These are phyloP conservation scores for Coniosporium tulheliwenetii DNA, from an alignment of 2,329 filamentous ascomycete species.

Conservation along the genomic window DNA sequence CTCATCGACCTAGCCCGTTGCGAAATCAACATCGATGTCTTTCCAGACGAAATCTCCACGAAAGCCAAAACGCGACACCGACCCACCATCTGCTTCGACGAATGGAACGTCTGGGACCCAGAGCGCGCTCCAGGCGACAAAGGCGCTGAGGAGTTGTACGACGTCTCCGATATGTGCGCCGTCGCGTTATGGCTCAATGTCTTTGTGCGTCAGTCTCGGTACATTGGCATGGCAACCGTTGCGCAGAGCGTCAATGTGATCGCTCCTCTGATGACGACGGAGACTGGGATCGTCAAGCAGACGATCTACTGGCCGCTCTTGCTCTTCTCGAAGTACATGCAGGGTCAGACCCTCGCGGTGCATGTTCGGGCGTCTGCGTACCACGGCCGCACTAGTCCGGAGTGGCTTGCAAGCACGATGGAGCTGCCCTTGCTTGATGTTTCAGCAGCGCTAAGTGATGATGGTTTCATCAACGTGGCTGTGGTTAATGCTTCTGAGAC, in stretches of 20 bases:
- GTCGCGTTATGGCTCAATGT: constrained; percentile 63
- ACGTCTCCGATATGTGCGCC: constrained; percentile 59
- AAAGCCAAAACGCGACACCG: constrained; percentile 29
- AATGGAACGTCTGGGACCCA: constrained; percentile 76
- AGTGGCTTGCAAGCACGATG: constrained; percentile 48
- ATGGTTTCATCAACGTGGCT: constrained; percentile 47
- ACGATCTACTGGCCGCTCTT: constrained; percentile 62
- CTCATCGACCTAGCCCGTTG: constrained; percentile 61
- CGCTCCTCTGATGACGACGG: constrained; percentile 57
- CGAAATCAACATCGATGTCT: constrained; percentile 45
- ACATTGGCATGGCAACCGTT: constrained; percentile 65
- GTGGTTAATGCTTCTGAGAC: constrained; percentile 49
- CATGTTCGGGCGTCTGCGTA: constrained; percentile 51
- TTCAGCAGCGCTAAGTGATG: constrained; percentile 42
- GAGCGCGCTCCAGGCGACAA: constrained; percentile 52
- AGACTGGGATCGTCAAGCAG: constrained; percentile 49
- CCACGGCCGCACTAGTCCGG: constrained; percentile 47
- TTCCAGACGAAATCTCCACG: too few species aligned
- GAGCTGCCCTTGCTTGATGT: constrained; percentile 59
- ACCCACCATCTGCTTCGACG: constrained; percentile 65
- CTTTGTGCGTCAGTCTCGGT: constrained; percentile 54
- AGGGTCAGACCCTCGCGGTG: constrained; percentile 50
- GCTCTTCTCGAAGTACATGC: constrained; percentile 58
- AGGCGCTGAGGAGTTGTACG: constrained; percentile 61
- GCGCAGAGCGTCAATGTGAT: constrained; percentile 69